These are phyloP conservation scores for Exophiala dermatitidis DNA, from an alignment of 2,329 filamentous ascomycete species.

Conservation along the genomic window DNA sequence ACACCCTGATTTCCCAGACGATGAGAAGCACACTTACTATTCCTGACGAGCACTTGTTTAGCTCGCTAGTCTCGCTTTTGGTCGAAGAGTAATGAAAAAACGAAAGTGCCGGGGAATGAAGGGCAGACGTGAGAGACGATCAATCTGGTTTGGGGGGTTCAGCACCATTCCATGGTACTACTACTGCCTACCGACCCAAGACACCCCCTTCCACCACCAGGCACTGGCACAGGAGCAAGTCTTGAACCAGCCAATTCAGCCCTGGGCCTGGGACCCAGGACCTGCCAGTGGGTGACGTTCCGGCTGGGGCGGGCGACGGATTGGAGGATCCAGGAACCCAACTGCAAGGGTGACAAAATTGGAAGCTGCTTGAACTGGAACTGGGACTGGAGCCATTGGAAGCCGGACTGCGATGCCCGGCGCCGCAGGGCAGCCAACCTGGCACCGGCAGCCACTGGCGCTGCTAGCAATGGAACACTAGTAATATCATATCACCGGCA, in stretches of 20 bases:
- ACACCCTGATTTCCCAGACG: not conserved
- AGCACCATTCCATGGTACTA: too few species aligned
- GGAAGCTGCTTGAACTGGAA: not conserved
- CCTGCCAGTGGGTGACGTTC: not conserved
- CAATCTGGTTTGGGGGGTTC: too few species aligned
- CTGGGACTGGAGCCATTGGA: not conserved
- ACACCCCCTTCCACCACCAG: too few species aligned
- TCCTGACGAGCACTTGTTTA: not conserved
- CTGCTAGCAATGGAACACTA: not conserved
- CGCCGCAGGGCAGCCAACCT: not conserved
- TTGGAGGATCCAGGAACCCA: not conserved
- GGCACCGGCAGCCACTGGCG: not conserved
- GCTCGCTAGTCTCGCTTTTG: not conserved
- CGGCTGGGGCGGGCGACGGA: not conserved
- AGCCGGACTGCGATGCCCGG: not conserved
- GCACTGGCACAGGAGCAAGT: not conserved
- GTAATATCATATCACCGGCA: not conserved
- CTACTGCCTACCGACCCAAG: too few species aligned
- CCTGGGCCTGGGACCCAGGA: not conserved
- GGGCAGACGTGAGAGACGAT: not conserved
- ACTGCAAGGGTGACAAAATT: not conserved
- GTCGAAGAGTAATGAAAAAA: not conserved
- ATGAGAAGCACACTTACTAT: not conserved
- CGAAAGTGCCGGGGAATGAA: not conserved
- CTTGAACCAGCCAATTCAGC: not conserved